These are phyloP conservation scores for Jasminum sambac DNA, from an alignment of 257 asterid genomes.

Conservation along the genomic window DNA sequence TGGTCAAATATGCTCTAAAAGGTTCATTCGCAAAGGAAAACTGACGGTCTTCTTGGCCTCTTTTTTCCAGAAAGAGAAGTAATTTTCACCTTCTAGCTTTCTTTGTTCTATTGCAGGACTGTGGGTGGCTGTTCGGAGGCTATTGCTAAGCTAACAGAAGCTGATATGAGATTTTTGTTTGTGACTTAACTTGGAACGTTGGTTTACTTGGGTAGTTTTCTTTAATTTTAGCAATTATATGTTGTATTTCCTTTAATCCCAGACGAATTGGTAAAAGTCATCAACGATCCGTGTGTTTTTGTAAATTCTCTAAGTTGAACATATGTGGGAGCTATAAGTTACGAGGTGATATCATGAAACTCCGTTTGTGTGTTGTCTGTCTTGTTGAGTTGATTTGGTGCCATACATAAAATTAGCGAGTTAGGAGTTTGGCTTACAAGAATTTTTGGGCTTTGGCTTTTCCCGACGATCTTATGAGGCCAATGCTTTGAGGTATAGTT, in stretches of 20 bases:
- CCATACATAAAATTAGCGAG: too few species aligned
- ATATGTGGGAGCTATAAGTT: too few species aligned
- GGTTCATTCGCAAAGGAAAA: background rate
- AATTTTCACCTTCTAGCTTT: background rate
- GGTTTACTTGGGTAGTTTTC: background rate
- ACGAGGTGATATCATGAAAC: too few species aligned
- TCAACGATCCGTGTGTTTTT: background rate
- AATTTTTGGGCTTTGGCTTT: too few species aligned
- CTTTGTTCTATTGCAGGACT: constrained; percentile 53
- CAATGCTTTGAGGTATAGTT: too few species aligned
- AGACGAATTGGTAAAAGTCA: background rate
- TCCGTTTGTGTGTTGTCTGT: too few species aligned
- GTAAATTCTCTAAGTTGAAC: too few species aligned
- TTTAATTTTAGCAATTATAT: background rate
- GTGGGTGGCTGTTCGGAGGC: constrained; percentile 90
- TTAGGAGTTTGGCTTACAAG: too few species aligned
- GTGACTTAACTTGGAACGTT: constrained; percentile 39
- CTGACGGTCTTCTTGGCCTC: background rate
- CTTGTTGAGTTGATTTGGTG: too few species aligned
- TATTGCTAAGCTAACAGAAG: constrained; percentile 75
- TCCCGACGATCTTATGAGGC: too few species aligned
- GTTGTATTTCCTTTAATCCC: background rate
- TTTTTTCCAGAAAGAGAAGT: background rate
- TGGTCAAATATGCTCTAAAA: background rate
- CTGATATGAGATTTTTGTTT: constrained; percentile 78